These are phyloP conservation scores for Stevia rebaudiana DNA, from an alignment of 140 eudicot genomes.

Conservation along the genomic window DNA sequence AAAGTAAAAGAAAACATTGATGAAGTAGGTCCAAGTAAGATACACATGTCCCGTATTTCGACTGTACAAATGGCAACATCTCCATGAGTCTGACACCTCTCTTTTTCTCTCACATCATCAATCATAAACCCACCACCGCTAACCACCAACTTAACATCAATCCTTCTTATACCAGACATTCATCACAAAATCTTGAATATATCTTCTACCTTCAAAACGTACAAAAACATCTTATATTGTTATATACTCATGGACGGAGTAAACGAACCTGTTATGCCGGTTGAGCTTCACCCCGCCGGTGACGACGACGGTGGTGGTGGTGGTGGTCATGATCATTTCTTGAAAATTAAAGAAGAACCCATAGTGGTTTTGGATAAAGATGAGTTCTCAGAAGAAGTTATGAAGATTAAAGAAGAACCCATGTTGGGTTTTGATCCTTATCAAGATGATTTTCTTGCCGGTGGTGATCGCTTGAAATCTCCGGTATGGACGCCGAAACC, in stretches of 20 bases:
- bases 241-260: conserved; percentile 15
- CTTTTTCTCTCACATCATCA: conserved; percentile 10
- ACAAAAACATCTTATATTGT: neutral
- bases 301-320: neutral
- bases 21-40: conserved; percentile 26
- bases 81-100: conserved; percentile 38
- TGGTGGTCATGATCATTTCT: conserved; percentile 11
- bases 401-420: conserved; percentile 39
- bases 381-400: neutral
- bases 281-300: neutral
- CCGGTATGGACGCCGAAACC: conserved; percentile 38
- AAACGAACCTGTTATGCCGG: neutral
- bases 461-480: conserved; percentile 4
- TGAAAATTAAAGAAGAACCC: conserved; percentile 24
- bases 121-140: conserved; percentile 25
- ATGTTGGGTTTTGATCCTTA: conserved; percentile 23
- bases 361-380: conserved; percentile 9
- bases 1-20: conserved; percentile 18
- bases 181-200: neutral
- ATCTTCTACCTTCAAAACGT: neutral
- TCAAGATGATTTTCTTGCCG: conserved; percentile 22
- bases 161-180: conserved; percentile 19
- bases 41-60: conserved; percentile 27
- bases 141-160: conserved; percentile 26
- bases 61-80: conserved; percentile 38